Evolutionary conservation across 2,329 filamentous ascomycete genomes (phyloP).

Genomic region (Hypoxylon sp.): DNA sequence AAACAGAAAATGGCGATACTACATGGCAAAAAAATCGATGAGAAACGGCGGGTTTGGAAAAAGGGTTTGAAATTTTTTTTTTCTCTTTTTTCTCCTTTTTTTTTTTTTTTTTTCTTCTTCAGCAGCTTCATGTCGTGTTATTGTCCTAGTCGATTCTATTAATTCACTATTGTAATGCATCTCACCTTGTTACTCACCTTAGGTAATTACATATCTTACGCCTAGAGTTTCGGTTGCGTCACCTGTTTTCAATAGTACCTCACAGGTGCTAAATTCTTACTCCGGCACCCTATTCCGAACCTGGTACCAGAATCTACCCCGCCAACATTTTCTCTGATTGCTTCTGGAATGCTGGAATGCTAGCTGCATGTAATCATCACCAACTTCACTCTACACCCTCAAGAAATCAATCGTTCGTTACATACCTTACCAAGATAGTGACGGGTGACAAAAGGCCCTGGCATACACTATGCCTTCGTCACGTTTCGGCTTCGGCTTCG

Average conservation of each 20-base stretch:
- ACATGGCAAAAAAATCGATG: not conserved
- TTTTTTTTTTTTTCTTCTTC: not conserved
- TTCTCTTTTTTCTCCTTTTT: not conserved
- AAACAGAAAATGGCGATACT: not conserved
- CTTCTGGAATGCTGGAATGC: not conserved
- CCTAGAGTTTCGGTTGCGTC: not conserved
- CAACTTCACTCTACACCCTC: constrained; percentile 6
- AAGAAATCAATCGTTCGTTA: constrained; percentile 10
- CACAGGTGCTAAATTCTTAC: constrained; percentile 21
- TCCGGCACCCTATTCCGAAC: constrained; percentile 2
- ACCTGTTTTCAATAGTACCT: not conserved
- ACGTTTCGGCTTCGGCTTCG: constrained; percentile 55
- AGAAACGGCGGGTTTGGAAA: too few species aligned
- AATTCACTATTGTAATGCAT: not conserved
- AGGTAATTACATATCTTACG: not conserved
- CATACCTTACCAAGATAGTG: not conserved
- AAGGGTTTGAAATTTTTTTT: too few species aligned
- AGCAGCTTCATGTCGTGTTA: not conserved
- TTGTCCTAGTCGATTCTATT: not conserved
- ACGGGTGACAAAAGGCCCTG: constrained; percentile 5
- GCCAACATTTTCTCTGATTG: constrained; percentile 16
- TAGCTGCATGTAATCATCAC: constrained; percentile 5
- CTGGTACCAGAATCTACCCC: constrained; percentile 22
- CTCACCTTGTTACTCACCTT: not conserved
- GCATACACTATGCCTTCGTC: constrained; percentile 61